phyloP scores from a whole-genome alignment of 116 monocot species.

The Papilionanthe hybrid region DNA sequence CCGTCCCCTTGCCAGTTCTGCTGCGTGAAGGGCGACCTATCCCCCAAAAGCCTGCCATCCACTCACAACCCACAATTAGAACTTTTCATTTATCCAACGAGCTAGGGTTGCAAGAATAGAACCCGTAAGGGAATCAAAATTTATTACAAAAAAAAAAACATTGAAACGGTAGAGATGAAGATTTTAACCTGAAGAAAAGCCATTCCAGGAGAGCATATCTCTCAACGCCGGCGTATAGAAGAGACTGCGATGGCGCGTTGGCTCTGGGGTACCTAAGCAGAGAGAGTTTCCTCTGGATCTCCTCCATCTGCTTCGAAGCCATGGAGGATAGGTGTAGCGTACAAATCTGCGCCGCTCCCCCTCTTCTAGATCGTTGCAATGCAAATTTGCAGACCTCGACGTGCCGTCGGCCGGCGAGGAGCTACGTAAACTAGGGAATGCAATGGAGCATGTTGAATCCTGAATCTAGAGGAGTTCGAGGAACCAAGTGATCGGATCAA shows the following conservation, averaged over 20 bases:
- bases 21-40: conserved; percentile 83
- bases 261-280: conserved; percentile 61
- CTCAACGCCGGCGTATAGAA: conserved; percentile 91
- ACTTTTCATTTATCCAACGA: background rate
- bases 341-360: background rate
- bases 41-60: conserved; percentile 70
- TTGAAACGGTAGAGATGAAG: background rate
- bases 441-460: background rate
- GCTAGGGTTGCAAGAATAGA: background rate
- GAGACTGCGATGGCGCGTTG: conserved; percentile 75
- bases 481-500: background rate
- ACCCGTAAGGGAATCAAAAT: background rate
- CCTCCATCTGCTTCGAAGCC: conserved; percentile 99
- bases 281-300: conserved; percentile 82
- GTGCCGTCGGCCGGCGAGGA: background rate
- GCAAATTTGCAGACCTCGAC: background rate
- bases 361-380: background rate
- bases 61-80: background rate
- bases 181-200: conserved; percentile 83
- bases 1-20: conserved; percentile 85
- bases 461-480: background rate
- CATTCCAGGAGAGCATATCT: conserved; percentile 92
- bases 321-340: conserved; percentile 17
- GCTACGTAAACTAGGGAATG: background rate
- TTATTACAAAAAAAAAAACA: background rate